phyloP scores from a whole-genome alignment of 2,329 filamentous ascomycete species.

The Torrubiella hemipterigena region DNA sequence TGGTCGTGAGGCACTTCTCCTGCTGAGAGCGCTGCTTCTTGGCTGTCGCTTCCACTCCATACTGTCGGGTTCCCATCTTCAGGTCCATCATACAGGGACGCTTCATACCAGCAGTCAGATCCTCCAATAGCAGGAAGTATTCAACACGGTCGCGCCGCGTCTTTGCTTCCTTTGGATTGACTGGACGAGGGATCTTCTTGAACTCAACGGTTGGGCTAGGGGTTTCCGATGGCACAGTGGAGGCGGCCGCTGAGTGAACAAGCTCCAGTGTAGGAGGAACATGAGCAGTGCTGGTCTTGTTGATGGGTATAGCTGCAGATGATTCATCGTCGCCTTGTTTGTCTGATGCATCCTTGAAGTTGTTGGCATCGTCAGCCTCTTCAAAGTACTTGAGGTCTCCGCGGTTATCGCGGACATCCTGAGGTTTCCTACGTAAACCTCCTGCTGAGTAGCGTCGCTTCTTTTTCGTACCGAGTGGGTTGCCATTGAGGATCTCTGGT shows the following conservation, averaged over 20 bases:
- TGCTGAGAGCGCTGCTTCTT: conserved; percentile 92
- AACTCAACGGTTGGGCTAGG: conserved; percentile 24
- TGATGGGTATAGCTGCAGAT: not conserved
- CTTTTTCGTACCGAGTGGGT: conserved; percentile 27
- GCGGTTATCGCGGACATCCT: conserved; percentile 56
- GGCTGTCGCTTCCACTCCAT: conserved; percentile 79
- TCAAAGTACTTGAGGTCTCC: conserved; percentile 86
- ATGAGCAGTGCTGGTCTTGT: conserved; percentile 8
- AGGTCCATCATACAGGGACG: conserved; percentile 92
- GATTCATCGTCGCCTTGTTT: not conserved
- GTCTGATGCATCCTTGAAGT: conserved; percentile 22
- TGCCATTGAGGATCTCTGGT: conserved; percentile 38
- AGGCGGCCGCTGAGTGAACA: conserved; percentile 18
- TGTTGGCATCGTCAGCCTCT: conserved; percentile 73
- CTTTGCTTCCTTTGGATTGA: conserved; percentile 69
- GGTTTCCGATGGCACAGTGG: conserved; percentile 19
- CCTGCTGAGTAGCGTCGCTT: conserved; percentile 79
- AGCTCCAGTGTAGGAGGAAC: conserved; percentile 5
- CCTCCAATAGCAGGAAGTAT: conserved; percentile 86
- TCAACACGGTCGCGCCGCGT: conserved; percentile 60
- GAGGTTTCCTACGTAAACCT: conserved; percentile 62
- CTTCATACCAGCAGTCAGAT: conserved; percentile 93
- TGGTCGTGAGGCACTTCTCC: conserved; percentile 85
- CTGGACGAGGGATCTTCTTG: conserved; percentile 41
- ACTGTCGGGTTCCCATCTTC: conserved; percentile 97